phyloP scores from a whole-genome alignment of 345 rosid genomes.

The Eucalyptus cloeziana region DNA sequence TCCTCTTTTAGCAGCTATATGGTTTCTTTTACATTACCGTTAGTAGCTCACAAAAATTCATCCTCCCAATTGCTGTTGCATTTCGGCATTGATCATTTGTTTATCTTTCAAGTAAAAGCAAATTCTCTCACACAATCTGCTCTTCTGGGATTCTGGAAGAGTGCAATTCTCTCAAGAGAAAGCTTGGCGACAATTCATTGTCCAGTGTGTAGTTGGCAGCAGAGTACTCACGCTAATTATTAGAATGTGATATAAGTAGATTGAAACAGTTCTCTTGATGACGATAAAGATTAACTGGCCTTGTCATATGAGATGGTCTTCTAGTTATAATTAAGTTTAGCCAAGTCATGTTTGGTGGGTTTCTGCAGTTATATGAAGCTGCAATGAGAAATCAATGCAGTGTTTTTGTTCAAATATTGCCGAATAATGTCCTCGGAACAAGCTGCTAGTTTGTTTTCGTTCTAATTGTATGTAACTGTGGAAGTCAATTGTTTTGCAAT shows the following conservation, averaged over 20 bases:
- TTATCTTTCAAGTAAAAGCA: neutral
- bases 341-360: neutral
- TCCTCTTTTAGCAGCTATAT: neutral
- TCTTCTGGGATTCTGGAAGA: neutral
- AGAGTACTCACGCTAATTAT: neutral
- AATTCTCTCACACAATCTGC: neutral
- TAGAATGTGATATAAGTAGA: neutral
- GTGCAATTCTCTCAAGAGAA: neutral
- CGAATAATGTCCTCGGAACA: neutral
- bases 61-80: neutral
- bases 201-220: neutral
- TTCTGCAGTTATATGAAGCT: neutral
- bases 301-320: neutral
- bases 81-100: neutral
- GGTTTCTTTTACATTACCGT: neutral
- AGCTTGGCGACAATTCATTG: neutral
- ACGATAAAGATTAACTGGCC: neutral
- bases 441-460: neutral
- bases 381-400: neutral
- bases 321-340: fast-evolving
- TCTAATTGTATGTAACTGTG: neutral
- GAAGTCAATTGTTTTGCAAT: neutral
- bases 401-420: neutral
- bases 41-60: neutral
- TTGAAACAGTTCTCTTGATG: neutral